phyloP scores from a whole-genome alignment of 129 eudicot genomes.

The Tagetes patula region DNA sequence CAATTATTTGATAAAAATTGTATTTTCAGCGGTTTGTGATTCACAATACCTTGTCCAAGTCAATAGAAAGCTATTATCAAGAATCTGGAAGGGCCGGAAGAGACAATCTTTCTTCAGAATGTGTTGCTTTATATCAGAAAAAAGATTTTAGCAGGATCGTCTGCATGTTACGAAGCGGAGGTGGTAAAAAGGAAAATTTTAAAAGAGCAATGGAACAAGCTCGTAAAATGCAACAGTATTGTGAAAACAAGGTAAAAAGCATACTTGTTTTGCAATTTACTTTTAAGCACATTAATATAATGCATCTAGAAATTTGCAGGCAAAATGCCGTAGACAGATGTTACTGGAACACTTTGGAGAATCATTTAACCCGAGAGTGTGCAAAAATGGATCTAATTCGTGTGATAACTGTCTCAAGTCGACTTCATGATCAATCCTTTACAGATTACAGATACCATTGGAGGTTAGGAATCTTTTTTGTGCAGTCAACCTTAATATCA shows the following conservation, averaged over 20 bases:
- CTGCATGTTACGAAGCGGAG: slow-evolving; percentile 89
- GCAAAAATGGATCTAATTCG: slow-evolving; percentile 75
- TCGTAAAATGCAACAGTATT: slow-evolving; percentile 82
- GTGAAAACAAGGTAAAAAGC: slow-evolving; percentile 71
- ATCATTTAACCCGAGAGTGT: slow-evolving; percentile 57
- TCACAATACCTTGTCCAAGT: slow-evolving; percentile 92
- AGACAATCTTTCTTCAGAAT: slow-evolving; percentile 70
- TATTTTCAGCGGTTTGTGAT: slow-evolving; percentile 84
- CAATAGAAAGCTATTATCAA: slow-evolving; percentile 96
- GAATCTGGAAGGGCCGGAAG: slow-evolving; percentile 99
- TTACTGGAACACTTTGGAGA: slow-evolving; percentile 91
- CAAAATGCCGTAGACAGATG: slow-evolving; percentile 72
- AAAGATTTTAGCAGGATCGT: slow-evolving; percentile 95
- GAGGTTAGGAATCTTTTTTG: slow-evolving; percentile 2
- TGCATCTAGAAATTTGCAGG: slow-evolving; percentile 41
- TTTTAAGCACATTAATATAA: neutral
- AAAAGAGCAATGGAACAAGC: slow-evolving; percentile 89
- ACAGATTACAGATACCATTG: neutral
- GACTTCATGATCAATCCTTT: slow-evolving; percentile 37
- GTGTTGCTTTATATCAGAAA: slow-evolving; percentile 77
- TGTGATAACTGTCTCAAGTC: slow-evolving; percentile 87
- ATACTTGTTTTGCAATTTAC: neutral
- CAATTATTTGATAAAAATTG: neutral
- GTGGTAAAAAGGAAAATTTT: slow-evolving; percentile 55
- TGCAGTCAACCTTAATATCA: neutral